phyloP scores from a whole-genome alignment of 768 basidiomycete species.

The Pleurotus platypus region DNA sequence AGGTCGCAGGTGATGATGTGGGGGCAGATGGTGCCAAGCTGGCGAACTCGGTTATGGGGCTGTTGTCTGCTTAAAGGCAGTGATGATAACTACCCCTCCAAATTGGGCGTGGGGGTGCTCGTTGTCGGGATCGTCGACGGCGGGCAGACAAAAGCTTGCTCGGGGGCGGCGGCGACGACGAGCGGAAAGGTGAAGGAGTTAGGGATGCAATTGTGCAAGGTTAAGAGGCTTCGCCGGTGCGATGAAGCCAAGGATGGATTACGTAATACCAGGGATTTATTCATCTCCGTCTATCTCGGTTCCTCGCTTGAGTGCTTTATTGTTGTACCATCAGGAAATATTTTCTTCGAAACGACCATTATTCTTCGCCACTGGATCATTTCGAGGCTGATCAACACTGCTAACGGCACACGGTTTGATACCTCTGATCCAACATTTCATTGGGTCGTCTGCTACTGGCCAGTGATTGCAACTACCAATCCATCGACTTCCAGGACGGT shows the following conservation, averaged over 20 bases:
- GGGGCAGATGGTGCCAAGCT: slow-evolving; percentile 10
- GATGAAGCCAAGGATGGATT: background rate
- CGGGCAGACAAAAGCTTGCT: background rate
- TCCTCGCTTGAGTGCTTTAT: slow-evolving; percentile 4
- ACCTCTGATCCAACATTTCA: no score
- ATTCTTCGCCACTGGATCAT: no score
- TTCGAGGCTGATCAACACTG: no score
- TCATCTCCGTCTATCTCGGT: slow-evolving; percentile 9
- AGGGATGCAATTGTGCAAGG: background rate
- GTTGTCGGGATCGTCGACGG: background rate
- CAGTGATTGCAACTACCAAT: no score
- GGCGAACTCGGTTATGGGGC: background rate
- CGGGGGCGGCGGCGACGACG: background rate
- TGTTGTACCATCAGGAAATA: slow-evolving; percentile 4
- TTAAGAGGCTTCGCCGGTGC: background rate
- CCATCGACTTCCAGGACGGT: no score
- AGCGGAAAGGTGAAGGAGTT: background rate
- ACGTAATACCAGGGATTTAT: slow-evolving; percentile 2
- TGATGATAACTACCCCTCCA: background rate
- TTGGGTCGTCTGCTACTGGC: no score
- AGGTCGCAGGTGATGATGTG: slow-evolving; percentile 12
- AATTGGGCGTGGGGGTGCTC: background rate
- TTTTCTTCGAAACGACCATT: background rate
- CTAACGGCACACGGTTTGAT: no score
- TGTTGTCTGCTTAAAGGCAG: background rate